phyloP scores from a whole-genome alignment of 345 rosid genomes.

The Tarenaya hassleriana region DNA sequence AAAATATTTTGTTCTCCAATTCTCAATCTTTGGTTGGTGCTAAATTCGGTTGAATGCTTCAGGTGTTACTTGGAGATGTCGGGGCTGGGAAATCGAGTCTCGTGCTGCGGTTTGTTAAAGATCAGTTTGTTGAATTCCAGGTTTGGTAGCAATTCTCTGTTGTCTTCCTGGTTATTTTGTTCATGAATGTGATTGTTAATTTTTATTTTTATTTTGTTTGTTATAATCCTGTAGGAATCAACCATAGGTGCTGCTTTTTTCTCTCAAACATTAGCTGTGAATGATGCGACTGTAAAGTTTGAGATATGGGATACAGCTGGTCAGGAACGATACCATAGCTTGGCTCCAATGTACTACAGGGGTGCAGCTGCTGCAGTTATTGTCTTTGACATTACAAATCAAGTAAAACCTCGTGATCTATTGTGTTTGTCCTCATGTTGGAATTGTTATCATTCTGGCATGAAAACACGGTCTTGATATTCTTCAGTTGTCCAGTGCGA shows the following conservation, averaged over 20 bases:
- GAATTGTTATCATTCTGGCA: no score
- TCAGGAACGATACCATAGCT: slow-evolving; percentile 61
- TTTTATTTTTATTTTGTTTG: slow-evolving; percentile 6
- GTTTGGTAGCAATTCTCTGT: slow-evolving; percentile 17
- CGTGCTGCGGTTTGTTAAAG: slow-evolving; percentile 83
- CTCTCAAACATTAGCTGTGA: slow-evolving; percentile 55
- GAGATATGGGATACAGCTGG: slow-evolving; percentile 74
- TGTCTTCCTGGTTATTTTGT: neutral
- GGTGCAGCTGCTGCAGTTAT: slow-evolving; percentile 64
- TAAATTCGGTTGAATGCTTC: slow-evolving; percentile 25
- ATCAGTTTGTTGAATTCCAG: slow-evolving; percentile 93
- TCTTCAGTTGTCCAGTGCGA: no score
- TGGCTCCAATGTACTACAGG: slow-evolving; percentile 67
- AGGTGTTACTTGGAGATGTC: slow-evolving; percentile 95
- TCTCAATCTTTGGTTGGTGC: slow-evolving; percentile 11
- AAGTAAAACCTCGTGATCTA: slow-evolving; percentile 17
- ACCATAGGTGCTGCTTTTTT: slow-evolving; percentile 62
- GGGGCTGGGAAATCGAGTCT: slow-evolving; percentile 97
- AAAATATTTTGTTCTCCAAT: neutral
- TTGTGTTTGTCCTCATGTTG: neutral
- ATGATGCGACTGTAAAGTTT: slow-evolving; percentile 52
- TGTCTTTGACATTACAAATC: slow-evolving; percentile 48
- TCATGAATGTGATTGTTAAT: neutral
- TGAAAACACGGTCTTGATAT: no score
- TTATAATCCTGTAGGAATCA: slow-evolving; percentile 39